These are phyloP conservation scores for Starmerella vaccinii DNA, from an alignment of 805 yeast genomes.

Conservation along the genomic window DNA sequence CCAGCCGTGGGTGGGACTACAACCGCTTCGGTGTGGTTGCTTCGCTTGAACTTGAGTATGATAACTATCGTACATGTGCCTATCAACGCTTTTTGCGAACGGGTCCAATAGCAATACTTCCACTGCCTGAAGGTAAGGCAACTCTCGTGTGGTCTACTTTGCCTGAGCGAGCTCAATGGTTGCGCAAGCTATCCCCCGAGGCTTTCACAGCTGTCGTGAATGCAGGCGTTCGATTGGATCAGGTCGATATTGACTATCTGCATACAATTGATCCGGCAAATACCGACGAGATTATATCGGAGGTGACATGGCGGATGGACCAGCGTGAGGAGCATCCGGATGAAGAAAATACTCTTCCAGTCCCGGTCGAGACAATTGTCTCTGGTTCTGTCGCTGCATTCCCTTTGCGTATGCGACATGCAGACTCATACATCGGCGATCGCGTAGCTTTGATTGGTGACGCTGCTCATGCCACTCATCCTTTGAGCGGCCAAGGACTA, in stretches of 20 bases:
- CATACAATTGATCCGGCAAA: constrained; percentile 35
- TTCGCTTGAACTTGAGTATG: constrained; percentile 62
- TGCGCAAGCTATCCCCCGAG: constrained; percentile 48
- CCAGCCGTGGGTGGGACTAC: constrained; percentile 87
- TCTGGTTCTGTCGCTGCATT: constrained; percentile 69
- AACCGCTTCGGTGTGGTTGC: constrained; percentile 88
- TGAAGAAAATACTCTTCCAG: constrained; percentile 51
- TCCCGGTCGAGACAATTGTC: constrained; percentile 49
- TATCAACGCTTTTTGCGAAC: constrained; percentile 88
- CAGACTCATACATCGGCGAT: constrained; percentile 75
- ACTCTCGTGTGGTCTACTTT: constrained; percentile 90
- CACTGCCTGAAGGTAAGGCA: constrained; percentile 78
- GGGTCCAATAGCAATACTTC: constrained; percentile 88
- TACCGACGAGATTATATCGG: constrained; percentile 46
- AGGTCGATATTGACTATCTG: constrained; percentile 64
- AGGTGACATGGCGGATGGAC: constrained; percentile 61
- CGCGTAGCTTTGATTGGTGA: constrained; percentile 93
- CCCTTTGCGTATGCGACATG: constrained; percentile 81
- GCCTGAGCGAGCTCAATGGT: constrained; percentile 56
- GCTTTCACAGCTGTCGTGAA: constrained; percentile 64
- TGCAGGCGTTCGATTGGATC: constrained; percentile 74
- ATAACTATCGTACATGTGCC: constrained; percentile 61
- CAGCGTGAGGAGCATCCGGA: constrained; percentile 40
- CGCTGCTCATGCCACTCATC: constrained; percentile 97
- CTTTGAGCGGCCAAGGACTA: constrained; percentile 94